phyloP scores from a whole-genome alignment of 2,329 filamentous ascomycete species.

The Coniochaeta sp. region DNA sequence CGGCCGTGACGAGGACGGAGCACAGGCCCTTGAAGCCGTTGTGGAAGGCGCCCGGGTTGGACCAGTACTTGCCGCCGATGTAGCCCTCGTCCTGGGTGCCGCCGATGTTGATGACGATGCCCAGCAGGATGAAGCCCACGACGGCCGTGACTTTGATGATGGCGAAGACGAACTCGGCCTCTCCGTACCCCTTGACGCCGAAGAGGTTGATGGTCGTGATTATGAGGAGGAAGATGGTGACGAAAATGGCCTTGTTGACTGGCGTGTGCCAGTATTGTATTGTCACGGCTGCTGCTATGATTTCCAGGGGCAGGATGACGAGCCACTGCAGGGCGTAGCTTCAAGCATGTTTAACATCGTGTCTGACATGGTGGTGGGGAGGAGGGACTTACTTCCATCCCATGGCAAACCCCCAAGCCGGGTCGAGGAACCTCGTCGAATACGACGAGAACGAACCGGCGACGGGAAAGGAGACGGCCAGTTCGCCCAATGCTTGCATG shows the following conservation, averaged over 20 bases:
- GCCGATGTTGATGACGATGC: constrained; percentile 26
- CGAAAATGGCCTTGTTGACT: constrained; percentile 32
- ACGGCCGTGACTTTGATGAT: constrained; percentile 25
- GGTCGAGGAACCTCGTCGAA: constrained; percentile 86
- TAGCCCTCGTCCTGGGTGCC: constrained; percentile 43
- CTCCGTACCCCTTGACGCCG: constrained; percentile 50
- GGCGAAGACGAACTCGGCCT: constrained; percentile 47
- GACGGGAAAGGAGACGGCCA: constrained; percentile 85
- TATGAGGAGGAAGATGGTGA: constrained; percentile 29
- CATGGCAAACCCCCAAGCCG: constrained; percentile 93
- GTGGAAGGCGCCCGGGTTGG: constrained; percentile 31
- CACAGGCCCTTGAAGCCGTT: constrained; percentile 52
- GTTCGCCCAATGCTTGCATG: constrained; percentile 83
- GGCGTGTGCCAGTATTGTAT: constrained; percentile 32
- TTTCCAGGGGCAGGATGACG: constrained; percentile 18
- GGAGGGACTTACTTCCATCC: constrained; percentile 68
- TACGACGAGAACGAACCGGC: constrained; percentile 89
- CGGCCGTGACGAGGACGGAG: constrained; percentile 49
- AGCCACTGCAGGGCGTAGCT: constrained; percentile 69
- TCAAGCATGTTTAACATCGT: constrained; percentile 5
- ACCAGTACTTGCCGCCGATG: constrained; percentile 45
- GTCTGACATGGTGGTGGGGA: neutral
- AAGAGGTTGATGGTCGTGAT: constrained; percentile 30
- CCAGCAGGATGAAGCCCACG: constrained; percentile 24
- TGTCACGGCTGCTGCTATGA: constrained; percentile 32